A percentile compares a stretch with the other conserved stretches of the same genome.
Evolutionary conservation across 805 yeast genomes (phyloP).

Genomic region (Schwanniomyces occidentalis): DNA sequence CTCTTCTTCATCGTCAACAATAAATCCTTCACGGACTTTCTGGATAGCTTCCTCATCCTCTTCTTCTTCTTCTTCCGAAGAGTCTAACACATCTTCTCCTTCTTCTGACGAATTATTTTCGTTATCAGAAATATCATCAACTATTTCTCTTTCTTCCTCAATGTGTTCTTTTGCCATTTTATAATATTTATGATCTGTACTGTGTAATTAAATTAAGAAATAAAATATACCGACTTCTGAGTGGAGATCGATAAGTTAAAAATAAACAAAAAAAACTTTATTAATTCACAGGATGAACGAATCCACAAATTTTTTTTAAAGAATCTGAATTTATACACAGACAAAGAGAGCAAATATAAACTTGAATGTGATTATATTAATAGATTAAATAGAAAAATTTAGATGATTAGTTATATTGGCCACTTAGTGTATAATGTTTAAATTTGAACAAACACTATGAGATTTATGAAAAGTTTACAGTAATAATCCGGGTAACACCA

Average conservation of each 20-base stretch:
- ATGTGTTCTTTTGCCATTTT: conserved; percentile 30
- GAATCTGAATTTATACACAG: background rate
- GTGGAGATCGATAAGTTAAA: no score
- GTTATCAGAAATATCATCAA: conserved; percentile 28
- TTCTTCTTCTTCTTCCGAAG: conserved; percentile 89
- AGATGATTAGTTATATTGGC: background rate
- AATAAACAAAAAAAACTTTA: no score
- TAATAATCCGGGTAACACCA: background rate
- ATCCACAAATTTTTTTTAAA: background rate
- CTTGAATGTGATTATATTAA: background rate
- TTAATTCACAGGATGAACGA: no score
- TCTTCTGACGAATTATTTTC: conserved; percentile 33
- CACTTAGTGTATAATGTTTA: background rate
- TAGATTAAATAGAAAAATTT: no score
- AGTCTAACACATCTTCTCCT: conserved; percentile 48
- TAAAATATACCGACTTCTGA: no score
- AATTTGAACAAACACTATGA: background rate
- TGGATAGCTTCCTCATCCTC: conserved; percentile 81
- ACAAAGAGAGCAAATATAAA: background rate
- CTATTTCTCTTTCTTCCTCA: conserved; percentile 39
- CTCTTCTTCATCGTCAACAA: conserved; percentile 86
- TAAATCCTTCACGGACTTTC: conserved; percentile 85
- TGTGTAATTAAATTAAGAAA: conserved; percentile 7
- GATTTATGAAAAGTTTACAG: background rate
- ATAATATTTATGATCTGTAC: conserved; percentile 6